Percentiles rank a stretch among this genome's conserved stretches.
These are phyloP conservation scores for Tetrahymena borealis DNA, from an alignment of 73 alveolate genomes.

Conservation along the genomic window DNA sequence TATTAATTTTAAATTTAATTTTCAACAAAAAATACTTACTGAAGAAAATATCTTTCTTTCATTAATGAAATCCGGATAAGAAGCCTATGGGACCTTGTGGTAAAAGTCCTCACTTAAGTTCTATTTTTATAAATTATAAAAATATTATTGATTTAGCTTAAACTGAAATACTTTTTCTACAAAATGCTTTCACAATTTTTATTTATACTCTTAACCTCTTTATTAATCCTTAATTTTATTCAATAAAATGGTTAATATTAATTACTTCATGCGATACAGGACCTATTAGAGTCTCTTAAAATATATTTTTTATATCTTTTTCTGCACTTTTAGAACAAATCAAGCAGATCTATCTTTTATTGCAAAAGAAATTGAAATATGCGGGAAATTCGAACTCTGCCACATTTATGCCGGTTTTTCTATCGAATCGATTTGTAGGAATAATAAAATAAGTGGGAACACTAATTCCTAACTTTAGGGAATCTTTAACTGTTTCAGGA, in stretches of 20 bases:
- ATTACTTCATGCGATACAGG: conserved; percentile 6
- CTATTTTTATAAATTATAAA: neutral
- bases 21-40: too few relatives aligned
- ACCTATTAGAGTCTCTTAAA: conserved; percentile 23
- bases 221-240: too few relatives aligned
- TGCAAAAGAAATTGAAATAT: conserved; percentile 31
- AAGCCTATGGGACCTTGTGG: neutral
- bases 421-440: conserved; percentile 21
- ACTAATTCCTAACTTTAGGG: conserved; percentile 22
- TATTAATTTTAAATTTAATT: too few relatives aligned
- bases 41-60: conserved; percentile 15
- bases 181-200: too few relatives aligned
- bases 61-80: conserved; percentile 5
- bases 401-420: conserved; percentile 16
- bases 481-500: conserved; percentile 33
- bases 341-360: conserved; percentile 1
- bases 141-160: too few relatives aligned
- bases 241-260: neutral
- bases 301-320: conserved; percentile 15
- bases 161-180: too few relatives aligned
- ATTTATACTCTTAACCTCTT: too few relatives aligned
- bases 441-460: conserved; percentile 24
- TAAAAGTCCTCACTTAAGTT: conserved; percentile 12
- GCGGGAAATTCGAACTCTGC: conserved; percentile 45
- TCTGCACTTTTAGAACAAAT: conserved; percentile 18